phyloP scores from a whole-genome alignment of 768 basidiomycete genomes.

The Podaxis sp. region DNA sequence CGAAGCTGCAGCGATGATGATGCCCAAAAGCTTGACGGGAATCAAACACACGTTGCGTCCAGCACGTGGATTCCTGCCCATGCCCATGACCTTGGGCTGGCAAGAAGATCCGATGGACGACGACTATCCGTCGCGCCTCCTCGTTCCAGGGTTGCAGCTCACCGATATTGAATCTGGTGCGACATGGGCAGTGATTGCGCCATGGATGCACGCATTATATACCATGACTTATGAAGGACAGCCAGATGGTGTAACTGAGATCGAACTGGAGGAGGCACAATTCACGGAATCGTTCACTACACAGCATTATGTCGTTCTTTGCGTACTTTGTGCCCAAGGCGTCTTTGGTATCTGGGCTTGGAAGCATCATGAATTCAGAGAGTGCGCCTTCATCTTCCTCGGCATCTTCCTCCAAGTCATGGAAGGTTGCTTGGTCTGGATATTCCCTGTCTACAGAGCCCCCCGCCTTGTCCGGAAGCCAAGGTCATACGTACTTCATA shows the following conservation, averaged over 20 bases:
- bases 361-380: background rate
- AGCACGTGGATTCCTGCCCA: background rate
- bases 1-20: background rate
- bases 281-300: background rate
- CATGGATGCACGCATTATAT: slow-evolving; percentile 5
- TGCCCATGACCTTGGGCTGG: slow-evolving; percentile 11
- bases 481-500: slow-evolving; percentile 1
- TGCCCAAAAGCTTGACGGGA: slow-evolving; percentile 1
- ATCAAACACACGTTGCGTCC: slow-evolving; percentile 10
- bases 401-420: background rate
- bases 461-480: background rate
- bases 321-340: background rate
- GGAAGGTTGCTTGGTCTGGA: background rate
- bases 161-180: slow-evolving; percentile 1
- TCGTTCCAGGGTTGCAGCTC: background rate
- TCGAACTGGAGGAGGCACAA: background rate
- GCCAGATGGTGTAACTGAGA: background rate
- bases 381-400: background rate
- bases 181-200: background rate
- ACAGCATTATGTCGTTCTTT: background rate
- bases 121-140: background rate
- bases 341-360: background rate
- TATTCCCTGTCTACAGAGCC: background rate
- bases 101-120: background rate
- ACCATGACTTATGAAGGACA: background rate